A percentile compares a stretch with the other conserved stretches of the same genome.
These are phyloP conservation scores for Striga hermonthica DNA, from an alignment of 305 asterid species.

Conservation along the genomic window DNA sequence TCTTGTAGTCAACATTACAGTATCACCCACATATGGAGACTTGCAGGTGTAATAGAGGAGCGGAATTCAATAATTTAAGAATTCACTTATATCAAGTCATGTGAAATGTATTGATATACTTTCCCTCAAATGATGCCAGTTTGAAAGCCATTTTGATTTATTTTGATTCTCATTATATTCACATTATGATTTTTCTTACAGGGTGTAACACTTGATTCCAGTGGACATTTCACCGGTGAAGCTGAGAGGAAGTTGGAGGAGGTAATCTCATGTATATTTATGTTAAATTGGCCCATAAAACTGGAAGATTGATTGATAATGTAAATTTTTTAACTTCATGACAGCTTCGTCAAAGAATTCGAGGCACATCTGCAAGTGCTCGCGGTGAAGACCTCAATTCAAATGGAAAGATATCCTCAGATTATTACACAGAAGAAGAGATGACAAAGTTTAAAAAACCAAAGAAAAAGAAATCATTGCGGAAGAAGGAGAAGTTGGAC, in stretches of 20 bases:
- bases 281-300: constrained; percentile 20
- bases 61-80: background rate
- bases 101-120: background rate
- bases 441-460: constrained; percentile 85
- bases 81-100: background rate
- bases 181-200: constrained; percentile 33
- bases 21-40: background rate
- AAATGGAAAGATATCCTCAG: constrained; percentile 56
- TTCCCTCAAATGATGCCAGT: background rate
- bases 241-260: constrained; percentile 88
- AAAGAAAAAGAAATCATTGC: constrained; percentile 85
- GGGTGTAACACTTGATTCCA: constrained; percentile 86
- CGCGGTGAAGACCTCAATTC: constrained; percentile 61
- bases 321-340: constrained; percentile 26
- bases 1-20: constrained; percentile 3
- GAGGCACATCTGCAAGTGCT: constrained; percentile 54
- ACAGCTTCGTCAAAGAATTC: constrained; percentile 87
- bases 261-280: constrained; percentile 40
- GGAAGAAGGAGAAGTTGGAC: constrained; percentile 87
- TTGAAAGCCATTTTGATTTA: background rate
- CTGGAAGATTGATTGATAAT: constrained; percentile 29
- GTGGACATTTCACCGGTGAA: constrained; percentile 78
- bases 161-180: background rate
- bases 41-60: background rate
- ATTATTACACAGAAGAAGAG: constrained; percentile 84